Evolutionary conservation across 164 flowering plant genomes (phyloP), one percentile per base, ranked within the genome.

Genomic region (Protea cynaroides): DNA sequence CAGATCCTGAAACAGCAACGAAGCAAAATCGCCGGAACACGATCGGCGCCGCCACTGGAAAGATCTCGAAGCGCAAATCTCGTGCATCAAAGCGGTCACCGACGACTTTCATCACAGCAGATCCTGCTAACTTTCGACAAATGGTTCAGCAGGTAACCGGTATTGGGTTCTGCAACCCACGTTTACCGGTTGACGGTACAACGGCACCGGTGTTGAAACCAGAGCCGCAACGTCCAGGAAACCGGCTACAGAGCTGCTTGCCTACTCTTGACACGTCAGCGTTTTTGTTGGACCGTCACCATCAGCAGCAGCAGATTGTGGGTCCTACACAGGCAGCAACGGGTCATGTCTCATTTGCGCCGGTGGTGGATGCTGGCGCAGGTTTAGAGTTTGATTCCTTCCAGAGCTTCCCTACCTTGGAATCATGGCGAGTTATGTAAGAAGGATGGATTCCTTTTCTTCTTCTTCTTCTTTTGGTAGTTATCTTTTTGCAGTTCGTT

Each of bases 141-240:
- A 86, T 89, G 93, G 99, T 94, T 70, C 99, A 94, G 77, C 92
- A 91, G 79, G 91, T 94, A 34, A 91, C 99, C 56, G 99, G 97
- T 3, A 78, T 78, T 19, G 71, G 82, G 19, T 75, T 84, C 63
- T 68, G 78, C 15, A 64, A 53, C 69, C 52, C 63, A n/a, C 75
- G 55, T 65, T 18, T 70, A 63, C 68, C 75, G 47, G 40, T 66
- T 2, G 40, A 29, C 34, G 34, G 4, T 29, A 29, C 34, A 29
- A 5, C 5, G 5, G 34, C 67, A 8, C 72, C 83, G 18, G 65
- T 92, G 8, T 50, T 88, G 69, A 90, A 83, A 59, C 97, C 97
- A 37, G 98, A 88, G 71, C 86, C 91, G 9, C 89, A 83, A 54
- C 77, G 92, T 40, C 64, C 63, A 1, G 71, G 73, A 5, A 65